phyloP scores from a whole-genome alignment of 2,329 filamentous ascomycete species.

The Aspergillus flavus region DNA sequence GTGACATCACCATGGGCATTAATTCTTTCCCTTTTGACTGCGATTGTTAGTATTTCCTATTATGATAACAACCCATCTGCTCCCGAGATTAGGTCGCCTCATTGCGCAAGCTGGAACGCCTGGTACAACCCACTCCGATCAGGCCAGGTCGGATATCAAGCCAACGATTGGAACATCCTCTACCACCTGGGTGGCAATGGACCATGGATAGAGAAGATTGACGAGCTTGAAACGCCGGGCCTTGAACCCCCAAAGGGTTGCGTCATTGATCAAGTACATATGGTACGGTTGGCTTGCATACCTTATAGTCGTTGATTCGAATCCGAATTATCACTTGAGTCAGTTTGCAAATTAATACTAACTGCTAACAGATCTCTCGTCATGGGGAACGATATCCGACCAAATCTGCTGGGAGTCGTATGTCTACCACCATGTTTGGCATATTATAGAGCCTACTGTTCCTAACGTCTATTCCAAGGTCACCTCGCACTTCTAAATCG shows the following conservation, averaged over 20 bases:
- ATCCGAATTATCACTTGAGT: neutral
- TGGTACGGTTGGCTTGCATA: slow-evolving; percentile 44
- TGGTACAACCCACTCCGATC: slow-evolving; percentile 21
- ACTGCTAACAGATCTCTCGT: slow-evolving; percentile 52
- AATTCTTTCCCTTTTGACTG: slow-evolving; percentile 11
- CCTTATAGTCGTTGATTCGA: neutral
- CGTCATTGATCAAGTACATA: slow-evolving; percentile 59
- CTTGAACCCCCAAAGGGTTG: slow-evolving; percentile 53
- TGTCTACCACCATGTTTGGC: slow-evolving; percentile 26
- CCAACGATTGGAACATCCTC: slow-evolving; percentile 51
- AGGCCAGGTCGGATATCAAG: neutral
- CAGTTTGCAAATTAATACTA: slow-evolving; percentile 6
- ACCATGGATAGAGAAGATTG: slow-evolving; percentile 56
- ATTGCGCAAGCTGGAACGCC: slow-evolving; percentile 23
- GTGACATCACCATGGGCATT: slow-evolving; percentile 3
- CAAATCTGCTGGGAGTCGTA: slow-evolving; percentile 51
- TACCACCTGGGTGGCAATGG: slow-evolving; percentile 59
- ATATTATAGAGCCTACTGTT: neutral
- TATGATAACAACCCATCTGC: slow-evolving; percentile 1
- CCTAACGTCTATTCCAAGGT: slow-evolving; percentile 30
- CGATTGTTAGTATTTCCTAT: slow-evolving; percentile 16
- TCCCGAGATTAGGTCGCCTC: slow-evolving; percentile 1
- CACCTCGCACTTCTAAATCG: slow-evolving; percentile 53
- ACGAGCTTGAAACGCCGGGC: slow-evolving; percentile 36
- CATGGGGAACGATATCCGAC: slow-evolving; percentile 63